phyloP scores from a whole-genome alignment of 148 eudicot species.

The Fagopyrum homotropicum region DNA sequence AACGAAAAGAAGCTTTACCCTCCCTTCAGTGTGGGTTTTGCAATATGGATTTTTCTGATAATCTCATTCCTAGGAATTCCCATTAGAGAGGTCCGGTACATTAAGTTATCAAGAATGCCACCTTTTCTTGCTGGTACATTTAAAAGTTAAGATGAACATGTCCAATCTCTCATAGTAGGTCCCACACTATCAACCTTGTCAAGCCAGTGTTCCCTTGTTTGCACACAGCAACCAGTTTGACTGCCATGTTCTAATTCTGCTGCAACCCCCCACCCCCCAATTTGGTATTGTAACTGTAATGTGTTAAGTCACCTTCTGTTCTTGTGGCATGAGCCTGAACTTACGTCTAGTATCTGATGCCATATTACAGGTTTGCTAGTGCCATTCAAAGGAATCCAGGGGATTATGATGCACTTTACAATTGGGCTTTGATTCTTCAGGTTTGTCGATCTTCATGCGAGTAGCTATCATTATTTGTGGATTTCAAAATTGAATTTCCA shows the following conservation, averaged over 20 bases:
- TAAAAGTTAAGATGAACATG: neutral
- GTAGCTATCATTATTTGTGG: neutral
- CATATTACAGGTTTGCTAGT: conserved; percentile 67
- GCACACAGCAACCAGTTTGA: neutral
- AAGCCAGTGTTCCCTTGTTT: neutral
- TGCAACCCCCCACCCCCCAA: no score
- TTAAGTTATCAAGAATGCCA: neutral
- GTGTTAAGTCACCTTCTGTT: neutral
- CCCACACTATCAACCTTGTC: neutral
- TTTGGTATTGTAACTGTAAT: neutral
- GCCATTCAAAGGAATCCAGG: conserved; percentile 74
- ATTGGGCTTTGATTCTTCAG: conserved; percentile 99
- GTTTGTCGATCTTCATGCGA: conserved; percentile 26
- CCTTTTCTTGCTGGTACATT: neutral
- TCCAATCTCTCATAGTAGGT: neutral
- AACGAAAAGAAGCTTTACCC: neutral
- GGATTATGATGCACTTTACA: conserved; percentile 89
- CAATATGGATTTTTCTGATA: neutral
- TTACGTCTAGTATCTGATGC: conserved; percentile 6
- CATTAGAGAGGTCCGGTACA: neutral
- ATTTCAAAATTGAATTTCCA: neutral
- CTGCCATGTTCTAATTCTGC: neutral
- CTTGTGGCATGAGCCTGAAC: neutral
- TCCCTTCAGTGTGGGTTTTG: neutral
- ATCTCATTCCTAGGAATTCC: neutral